Conservation (phyloP, 2,329 filamentous ascomycete species). For the Neurospora sp. region DNA sequence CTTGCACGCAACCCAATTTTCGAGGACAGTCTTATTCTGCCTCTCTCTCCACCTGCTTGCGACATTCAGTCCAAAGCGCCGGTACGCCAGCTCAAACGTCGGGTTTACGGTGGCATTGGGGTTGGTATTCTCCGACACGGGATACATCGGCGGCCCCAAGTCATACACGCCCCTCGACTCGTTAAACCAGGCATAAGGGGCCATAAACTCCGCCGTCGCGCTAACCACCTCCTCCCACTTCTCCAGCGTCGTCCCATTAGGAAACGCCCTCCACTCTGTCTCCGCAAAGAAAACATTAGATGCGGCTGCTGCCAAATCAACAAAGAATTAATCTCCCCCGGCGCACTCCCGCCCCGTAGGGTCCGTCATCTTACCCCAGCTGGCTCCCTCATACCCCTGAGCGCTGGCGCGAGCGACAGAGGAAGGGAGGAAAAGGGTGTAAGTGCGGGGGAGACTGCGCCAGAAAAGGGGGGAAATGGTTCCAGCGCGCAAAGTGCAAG, state of each 20-base stretch:
- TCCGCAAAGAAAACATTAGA: too few relatives aligned
- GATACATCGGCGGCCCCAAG: conserved; percentile 35
- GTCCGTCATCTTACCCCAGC: too few relatives aligned
- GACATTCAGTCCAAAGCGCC: conserved; percentile 48
- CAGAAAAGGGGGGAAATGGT: too few relatives aligned
- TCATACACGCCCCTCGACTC: conserved; percentile 39
- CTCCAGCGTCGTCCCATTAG: too few relatives aligned
- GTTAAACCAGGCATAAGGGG: conserved; percentile 46
- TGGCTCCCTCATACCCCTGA: too few relatives aligned
- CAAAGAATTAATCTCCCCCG: too few relatives aligned
- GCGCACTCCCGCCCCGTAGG: too few relatives aligned
- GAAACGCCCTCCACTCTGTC: too few relatives aligned
- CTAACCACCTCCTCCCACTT: conserved; percentile 39
- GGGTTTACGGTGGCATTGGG: conserved; percentile 48
- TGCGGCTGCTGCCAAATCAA: too few relatives aligned
- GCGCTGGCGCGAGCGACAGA: too few relatives aligned
- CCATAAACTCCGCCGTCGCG: conserved; percentile 49
- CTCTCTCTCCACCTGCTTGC: conserved; percentile 42
- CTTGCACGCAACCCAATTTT: conserved; percentile 24
- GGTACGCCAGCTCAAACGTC: conserved; percentile 51
- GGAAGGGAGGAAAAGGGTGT: too few relatives aligned
- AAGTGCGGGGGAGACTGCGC: too few relatives aligned
- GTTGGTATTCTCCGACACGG: conserved; percentile 45
- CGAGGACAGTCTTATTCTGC: conserved; percentile 19
- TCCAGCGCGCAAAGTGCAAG: conserved; percentile 28